A percentile compares a stretch with the other conserved stretches of the same genome.
Conservation (phyloP, 495 filamentous ascomycete genomes). For the Tetracladium marchalianum region DNA sequence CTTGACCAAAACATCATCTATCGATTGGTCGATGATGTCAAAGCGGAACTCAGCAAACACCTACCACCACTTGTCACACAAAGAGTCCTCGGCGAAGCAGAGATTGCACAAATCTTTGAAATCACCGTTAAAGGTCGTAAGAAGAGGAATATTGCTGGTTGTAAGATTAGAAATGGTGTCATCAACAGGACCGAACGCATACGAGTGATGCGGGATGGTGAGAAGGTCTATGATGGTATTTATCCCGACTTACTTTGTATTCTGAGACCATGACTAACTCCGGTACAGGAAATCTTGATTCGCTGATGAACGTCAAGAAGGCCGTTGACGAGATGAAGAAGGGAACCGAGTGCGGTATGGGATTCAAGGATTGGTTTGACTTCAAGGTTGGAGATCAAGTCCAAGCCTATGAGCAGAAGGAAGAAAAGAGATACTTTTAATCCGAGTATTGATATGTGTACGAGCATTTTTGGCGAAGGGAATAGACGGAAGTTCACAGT, state of each 20-base stretch:
- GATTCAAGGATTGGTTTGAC: conserved; percentile 67
- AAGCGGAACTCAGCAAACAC: conserved; percentile 51
- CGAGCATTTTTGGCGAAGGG: no score
- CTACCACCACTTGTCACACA: conserved; percentile 54
- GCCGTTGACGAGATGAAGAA: conserved; percentile 82
- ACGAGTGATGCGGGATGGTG: conserved; percentile 56
- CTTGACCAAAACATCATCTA: conserved; percentile 91
- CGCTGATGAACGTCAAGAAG: conserved; percentile 87
- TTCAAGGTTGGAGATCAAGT: conserved; percentile 76
- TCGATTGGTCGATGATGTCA: conserved; percentile 75
- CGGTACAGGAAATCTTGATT: conserved; percentile 54
- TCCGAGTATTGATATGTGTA: not conserved
- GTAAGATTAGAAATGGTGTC: conserved; percentile 74
- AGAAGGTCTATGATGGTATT: conserved; percentile 73
- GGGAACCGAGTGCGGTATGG: conserved; percentile 85
- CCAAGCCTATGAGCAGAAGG: conserved; percentile 73
- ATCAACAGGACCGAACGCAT: conserved; percentile 52
- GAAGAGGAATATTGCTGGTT: conserved; percentile 71
- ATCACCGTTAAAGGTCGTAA: conserved; percentile 66
- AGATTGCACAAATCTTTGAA: conserved; percentile 70
- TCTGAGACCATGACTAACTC: conserved; percentile 1
- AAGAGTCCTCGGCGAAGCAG: conserved; percentile 78
- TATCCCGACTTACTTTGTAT: conserved; percentile 4
- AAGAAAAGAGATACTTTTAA: conserved; percentile 61
- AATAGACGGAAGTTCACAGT: no score